Evolutionary conservation across 768 basidiomycete species (phyloP).

Genomic region (Hericium coralloides): DNA sequence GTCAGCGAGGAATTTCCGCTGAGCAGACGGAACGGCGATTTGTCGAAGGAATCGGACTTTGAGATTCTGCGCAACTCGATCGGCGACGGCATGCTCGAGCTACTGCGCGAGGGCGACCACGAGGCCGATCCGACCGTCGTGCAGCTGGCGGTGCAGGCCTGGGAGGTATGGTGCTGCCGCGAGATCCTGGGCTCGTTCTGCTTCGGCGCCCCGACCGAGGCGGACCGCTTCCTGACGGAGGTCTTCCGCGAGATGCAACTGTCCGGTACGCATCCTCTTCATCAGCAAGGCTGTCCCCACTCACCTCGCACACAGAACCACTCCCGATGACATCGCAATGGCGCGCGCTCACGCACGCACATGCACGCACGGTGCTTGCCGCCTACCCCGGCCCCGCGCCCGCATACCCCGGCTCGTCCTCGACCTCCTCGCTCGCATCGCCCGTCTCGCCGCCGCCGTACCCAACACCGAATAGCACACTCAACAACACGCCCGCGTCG

Average conservation of each 20-base stretch:
- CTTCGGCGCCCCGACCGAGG: constrained; percentile 22
- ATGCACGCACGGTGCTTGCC: constrained; percentile 16
- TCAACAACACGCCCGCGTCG: constrained; percentile 12
- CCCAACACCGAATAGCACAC: constrained; percentile 9
- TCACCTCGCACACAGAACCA: constrained; percentile 20
- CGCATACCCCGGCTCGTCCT: constrained; percentile 14
- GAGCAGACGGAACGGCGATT: constrained; percentile 14
- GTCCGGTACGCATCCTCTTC: constrained; percentile 16
- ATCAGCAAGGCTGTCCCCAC: neutral
- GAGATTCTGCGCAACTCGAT: constrained; percentile 21
- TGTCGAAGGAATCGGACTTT: constrained; percentile 18
- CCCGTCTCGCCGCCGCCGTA: constrained; percentile 12
- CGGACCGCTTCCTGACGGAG: constrained; percentile 19
- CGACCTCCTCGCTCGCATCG: constrained; percentile 11
- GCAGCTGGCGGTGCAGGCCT: constrained; percentile 29
- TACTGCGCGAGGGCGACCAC: constrained; percentile 21
- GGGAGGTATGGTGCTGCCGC: constrained; percentile 25
- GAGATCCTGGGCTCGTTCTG: constrained; percentile 25
- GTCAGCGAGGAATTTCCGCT: constrained; percentile 23
- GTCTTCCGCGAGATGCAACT: constrained; percentile 25
- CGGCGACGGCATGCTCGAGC: constrained; percentile 20
- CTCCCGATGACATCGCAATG: constrained; percentile 28
- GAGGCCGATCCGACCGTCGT: constrained; percentile 25
- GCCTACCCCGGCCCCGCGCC: constrained; percentile 15
- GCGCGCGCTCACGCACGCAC: constrained; percentile 26